Conservation (phyloP, 192 early-diverging fungal species). For the Podila epicladia region DNA sequence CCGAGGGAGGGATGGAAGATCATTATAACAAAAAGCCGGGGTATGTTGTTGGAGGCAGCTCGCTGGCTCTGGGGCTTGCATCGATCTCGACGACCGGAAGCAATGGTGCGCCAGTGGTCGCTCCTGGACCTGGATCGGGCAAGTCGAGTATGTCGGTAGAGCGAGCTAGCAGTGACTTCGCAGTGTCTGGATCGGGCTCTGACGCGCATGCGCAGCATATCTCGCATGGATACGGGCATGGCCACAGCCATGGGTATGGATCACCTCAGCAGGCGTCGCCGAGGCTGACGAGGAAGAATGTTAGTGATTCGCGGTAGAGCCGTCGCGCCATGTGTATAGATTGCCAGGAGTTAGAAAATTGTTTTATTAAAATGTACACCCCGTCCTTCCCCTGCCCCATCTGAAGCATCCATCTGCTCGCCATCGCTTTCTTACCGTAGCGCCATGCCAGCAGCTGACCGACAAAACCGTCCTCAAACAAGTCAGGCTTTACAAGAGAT, state of each 20-base stretch:
- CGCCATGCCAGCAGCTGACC: too few relatives aligned
- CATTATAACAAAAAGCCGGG: conserved; percentile 25
- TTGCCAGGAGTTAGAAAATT: too few relatives aligned
- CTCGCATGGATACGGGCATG: not conserved
- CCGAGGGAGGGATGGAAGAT: not conserved
- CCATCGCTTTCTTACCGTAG: too few relatives aligned
- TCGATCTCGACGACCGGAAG: conserved; percentile 22
- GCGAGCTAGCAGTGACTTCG: not conserved
- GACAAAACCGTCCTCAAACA: too few relatives aligned
- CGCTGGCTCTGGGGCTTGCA: conserved; percentile 36
- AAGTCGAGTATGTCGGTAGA: not conserved
- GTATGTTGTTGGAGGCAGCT: conserved; percentile 44
- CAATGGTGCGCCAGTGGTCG: not conserved
- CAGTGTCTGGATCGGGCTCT: not conserved
- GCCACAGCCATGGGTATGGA: not conserved
- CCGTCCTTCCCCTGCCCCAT: too few relatives aligned
- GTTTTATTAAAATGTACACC: too few relatives aligned
- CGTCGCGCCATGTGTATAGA: too few relatives aligned
- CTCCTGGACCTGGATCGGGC: not conserved
- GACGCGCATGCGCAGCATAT: not conserved
- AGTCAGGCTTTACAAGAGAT: too few relatives aligned
- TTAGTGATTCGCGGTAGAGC: not conserved
- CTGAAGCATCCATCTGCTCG: too few relatives aligned
- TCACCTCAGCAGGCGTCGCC: not conserved
- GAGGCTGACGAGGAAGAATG: not conserved